Base-by-base conservation (phyloP, 768 basidiomycete species). In the Termitomyces bulborhizus region DNA sequence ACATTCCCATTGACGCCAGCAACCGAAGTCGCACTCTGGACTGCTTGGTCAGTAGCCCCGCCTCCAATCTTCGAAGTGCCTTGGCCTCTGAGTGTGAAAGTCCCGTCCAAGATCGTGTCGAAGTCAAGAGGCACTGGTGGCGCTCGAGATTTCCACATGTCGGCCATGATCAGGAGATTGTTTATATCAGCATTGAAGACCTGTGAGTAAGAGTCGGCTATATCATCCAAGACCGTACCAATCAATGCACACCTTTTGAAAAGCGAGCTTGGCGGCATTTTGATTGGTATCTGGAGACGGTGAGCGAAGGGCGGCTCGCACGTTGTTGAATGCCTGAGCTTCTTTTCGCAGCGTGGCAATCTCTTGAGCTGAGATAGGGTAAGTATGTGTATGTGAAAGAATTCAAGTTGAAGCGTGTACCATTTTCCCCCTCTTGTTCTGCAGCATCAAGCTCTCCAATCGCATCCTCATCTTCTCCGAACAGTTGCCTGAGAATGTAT, bases 121-220 rank as follows among this genome's bases (percentile, higher is more conserved):
- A 86, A 93, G 56, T 90, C 84, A 27, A 99, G 80, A 1, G 95
- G 86, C 0, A 80, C 82, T 1, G 97, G 97, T 50, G 87, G 88
- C n/a, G 85, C 82, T 40, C 96, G 81, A 6, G 88, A 82, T 32
- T 85, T 85, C 97, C 97, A 99, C 94, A 99, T 98, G 63, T 98
- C 97, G 13, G 83, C 71, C 97, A 99, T 99, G 16, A 81, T 82
- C 31, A 99, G 76, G 0, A 99, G 77, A 54, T 96, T 93, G 49
- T 81, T 78, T 61, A 98, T 93, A 63, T 99, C 97, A 2, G 79
- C 68, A 53, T 85, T 78, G 76, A 95, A 99, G 16, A 97, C 90
- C 94, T 97, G 11, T 7, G 39, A 27, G 54, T 13, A 2, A 5
- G 44, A 51, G 26, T 43, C 15, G 37, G 41, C 37, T 36, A 58